Evolutionary conservation across 176 grass and related monocot genomes (phyloP).

Genomic region (Avena eriantha): DNA sequence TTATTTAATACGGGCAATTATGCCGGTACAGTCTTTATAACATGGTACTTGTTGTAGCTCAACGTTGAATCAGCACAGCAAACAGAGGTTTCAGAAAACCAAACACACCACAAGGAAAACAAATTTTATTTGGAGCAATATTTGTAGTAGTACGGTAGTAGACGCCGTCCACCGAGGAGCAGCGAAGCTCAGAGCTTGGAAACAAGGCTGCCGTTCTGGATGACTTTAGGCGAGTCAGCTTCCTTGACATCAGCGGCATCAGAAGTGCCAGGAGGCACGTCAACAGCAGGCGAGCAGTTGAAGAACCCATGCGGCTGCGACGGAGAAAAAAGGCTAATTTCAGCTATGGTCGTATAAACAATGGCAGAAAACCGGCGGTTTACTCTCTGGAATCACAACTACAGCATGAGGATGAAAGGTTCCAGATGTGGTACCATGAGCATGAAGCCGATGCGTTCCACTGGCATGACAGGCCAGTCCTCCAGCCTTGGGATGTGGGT

Average conservation of each 20-base stretch:
- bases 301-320: slow-evolving; percentile 98
- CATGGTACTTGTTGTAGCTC: not conserved
- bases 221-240: slow-evolving; percentile 66
- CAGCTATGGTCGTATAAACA: not conserved
- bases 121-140: not conserved
- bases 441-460: slow-evolving; percentile 96
- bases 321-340: not conserved
- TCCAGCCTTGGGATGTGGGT: slow-evolving; percentile 98
- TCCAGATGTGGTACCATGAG: slow-evolving; percentile 68
- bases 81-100: not conserved
- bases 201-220: slow-evolving; percentile 64
- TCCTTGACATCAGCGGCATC: slow-evolving; percentile 79
- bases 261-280: slow-evolving; percentile 74
- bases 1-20: slow-evolving; percentile 28
- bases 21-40: slow-evolving; percentile 36
- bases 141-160: not conserved
- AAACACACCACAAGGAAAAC: slow-evolving; percentile 3
- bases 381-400: not conserved
- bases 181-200: slow-evolving; percentile 73
- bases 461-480: slow-evolving; percentile 99
- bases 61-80: not conserved
- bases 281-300: slow-evolving; percentile 94
- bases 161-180: not conserved
- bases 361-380: not conserved
- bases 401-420: not conserved